Conservation (phyloP, 2,329 filamentous ascomycete genomes). For the Botrytis sinoallii region DNA sequence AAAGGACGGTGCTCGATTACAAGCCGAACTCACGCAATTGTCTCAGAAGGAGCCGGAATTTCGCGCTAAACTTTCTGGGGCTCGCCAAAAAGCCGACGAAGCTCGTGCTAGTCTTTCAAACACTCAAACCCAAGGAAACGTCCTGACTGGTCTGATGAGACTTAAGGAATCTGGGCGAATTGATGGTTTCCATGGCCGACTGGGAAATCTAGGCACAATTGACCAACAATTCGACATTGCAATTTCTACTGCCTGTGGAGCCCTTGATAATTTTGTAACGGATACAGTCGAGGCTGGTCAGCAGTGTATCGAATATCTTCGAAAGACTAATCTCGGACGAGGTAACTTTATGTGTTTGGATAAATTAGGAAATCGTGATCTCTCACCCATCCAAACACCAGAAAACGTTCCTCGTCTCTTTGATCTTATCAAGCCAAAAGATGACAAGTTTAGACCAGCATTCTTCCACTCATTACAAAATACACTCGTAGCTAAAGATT, state of each 20-base stretch:
- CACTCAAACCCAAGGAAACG: conserved; percentile 89
- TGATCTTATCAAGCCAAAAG: conserved; percentile 85
- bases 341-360: conserved; percentile 97
- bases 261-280: conserved; percentile 93
- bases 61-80: conserved; percentile 79
- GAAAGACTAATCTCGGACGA: conserved; percentile 94
- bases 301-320: conserved; percentile 95
- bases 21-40: conserved; percentile 70
- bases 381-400: conserved; percentile 79
- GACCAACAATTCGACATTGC: conserved; percentile 93
- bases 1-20: conserved; percentile 69
- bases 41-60: conserved; percentile 75
- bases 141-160: conserved; percentile 86
- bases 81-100: conserved; percentile 93
- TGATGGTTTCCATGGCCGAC: conserved; percentile 91
- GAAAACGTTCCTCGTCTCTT: conserved; percentile 91
- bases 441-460: conserved; percentile 80
- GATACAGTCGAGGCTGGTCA: conserved; percentile 95
- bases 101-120: conserved; percentile 85
- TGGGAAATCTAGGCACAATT: conserved; percentile 91
- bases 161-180: conserved; percentile 95
- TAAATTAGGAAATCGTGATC: conserved; percentile 73
- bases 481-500: conserved; percentile 86
- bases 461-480: conserved; percentile 97
- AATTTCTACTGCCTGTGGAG: conserved; percentile 93